These are phyloP conservation scores for Vigna reflexopilosa DNA, from an alignment of 306 rosid species.

Conservation along the genomic window DNA sequence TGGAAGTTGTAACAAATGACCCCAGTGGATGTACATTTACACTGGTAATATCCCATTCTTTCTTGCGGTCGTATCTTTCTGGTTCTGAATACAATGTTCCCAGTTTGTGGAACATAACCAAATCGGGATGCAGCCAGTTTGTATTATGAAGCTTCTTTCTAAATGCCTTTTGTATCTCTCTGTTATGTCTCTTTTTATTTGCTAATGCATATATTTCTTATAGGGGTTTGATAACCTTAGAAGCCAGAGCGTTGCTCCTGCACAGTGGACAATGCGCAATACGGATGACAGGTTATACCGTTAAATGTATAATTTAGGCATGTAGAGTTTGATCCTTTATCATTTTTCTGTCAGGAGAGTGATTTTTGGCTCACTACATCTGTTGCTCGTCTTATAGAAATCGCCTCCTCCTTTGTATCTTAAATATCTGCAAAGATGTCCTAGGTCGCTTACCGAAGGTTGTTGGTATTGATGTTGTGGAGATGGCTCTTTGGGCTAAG, in stretches of 20 bases:
- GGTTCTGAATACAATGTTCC: slow-evolving; percentile 32
- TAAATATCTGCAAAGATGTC: slow-evolving; percentile 85
- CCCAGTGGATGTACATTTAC: slow-evolving; percentile 95
- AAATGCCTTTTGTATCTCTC: neutral
- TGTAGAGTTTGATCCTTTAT: slow-evolving; percentile 14
- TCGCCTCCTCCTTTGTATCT: slow-evolving; percentile 76
- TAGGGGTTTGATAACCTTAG: slow-evolving; percentile 97
- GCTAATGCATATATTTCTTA: slow-evolving; percentile 44
- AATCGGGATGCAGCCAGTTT: slow-evolving; percentile 34
- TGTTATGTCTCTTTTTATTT: neutral
- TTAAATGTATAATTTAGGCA: slow-evolving; percentile 36
- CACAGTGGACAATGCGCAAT: slow-evolving; percentile 99
- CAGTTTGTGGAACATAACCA: slow-evolving; percentile 34
- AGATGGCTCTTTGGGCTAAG: slow-evolving; percentile 99
- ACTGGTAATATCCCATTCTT: slow-evolving; percentile 67
- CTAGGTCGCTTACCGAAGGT: slow-evolving; percentile 91
- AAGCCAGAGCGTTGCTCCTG: slow-evolving; percentile 88
- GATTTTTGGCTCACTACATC: slow-evolving; percentile 33
- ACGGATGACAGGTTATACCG: slow-evolving; percentile 82
- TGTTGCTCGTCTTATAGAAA: slow-evolving; percentile 63
- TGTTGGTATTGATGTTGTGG: slow-evolving; percentile 96
- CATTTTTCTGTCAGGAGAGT: slow-evolving; percentile 13
- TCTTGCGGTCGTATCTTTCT: slow-evolving; percentile 25
- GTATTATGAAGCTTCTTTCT: slow-evolving; percentile 34
- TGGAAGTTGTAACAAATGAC: slow-evolving; percentile 85